phyloP scores from a whole-genome alignment of 2,329 filamentous ascomycete genomes.

The Ascosphaera apis region DNA sequence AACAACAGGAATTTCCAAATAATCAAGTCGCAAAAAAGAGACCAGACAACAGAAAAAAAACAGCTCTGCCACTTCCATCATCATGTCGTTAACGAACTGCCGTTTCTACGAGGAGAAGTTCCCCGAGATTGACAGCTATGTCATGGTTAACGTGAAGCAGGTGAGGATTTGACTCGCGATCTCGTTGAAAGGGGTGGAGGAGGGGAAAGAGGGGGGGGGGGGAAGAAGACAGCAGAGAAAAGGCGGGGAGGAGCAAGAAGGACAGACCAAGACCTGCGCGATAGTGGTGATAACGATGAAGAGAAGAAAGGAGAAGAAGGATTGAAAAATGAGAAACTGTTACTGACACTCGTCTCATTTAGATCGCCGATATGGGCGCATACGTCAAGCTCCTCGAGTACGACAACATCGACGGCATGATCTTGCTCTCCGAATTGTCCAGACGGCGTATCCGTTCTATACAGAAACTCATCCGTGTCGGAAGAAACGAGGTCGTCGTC shows the following conservation, averaged over 20 bases:
- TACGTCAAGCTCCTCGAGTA: slow-evolving; percentile 99
- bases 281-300: too few species aligned
- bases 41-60: not conserved
- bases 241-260: too few species aligned
- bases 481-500: slow-evolving; percentile 94
- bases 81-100: slow-evolving; percentile 87
- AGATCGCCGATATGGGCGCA: slow-evolving; percentile 99
- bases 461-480: slow-evolving; percentile 95
- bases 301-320: too few species aligned
- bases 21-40: not conserved
- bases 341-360: slow-evolving; percentile 4
- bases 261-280: too few species aligned
- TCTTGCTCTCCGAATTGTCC: slow-evolving; percentile 88
- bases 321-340: too few species aligned
- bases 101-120: slow-evolving; percentile 97
- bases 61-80: too few species aligned
- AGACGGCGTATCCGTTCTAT: slow-evolving; percentile 96
- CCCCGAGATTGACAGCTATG: slow-evolving; percentile 96
- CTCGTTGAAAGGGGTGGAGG: too few species aligned
- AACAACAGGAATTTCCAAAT: too few species aligned
- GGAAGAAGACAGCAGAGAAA: too few species aligned
- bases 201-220: too few species aligned
- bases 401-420: slow-evolving; percentile 99
- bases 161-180: slow-evolving; percentile 22
- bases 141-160: slow-evolving; percentile 99